Evolutionary conservation across 805 yeast species (phyloP).

Genomic region (Kurtzmaniella fragi): DNA sequence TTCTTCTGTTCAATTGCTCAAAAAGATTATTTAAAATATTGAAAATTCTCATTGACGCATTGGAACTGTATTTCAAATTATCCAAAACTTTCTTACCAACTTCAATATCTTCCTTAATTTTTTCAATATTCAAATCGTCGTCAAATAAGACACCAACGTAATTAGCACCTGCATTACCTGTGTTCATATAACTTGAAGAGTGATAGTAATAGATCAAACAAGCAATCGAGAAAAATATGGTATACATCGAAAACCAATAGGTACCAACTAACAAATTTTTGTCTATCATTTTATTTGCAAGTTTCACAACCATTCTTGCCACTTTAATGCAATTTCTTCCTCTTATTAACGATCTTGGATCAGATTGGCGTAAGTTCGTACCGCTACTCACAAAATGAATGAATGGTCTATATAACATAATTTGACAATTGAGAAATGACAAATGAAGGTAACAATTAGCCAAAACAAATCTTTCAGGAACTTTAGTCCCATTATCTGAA

Average conservation of each 20-base stretch:
- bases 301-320: slow-evolving; percentile 73
- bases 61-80: slow-evolving; percentile 63
- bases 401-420: slow-evolving; percentile 81
- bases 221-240: slow-evolving; percentile 84
- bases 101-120: slow-evolving; percentile 74
- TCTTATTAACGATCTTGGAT: slow-evolving; percentile 60
- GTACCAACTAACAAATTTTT: slow-evolving; percentile 72
- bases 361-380: slow-evolving; percentile 27
- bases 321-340: slow-evolving; percentile 82
- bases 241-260: slow-evolving; percentile 88
- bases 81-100: slow-evolving; percentile 72
- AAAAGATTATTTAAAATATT: slow-evolving; percentile 74
- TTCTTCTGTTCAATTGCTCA: slow-evolving; percentile 70
- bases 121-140: slow-evolving; percentile 45
- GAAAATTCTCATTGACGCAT: slow-evolving; percentile 77
- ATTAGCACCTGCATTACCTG: slow-evolving; percentile 20
- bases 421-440: slow-evolving; percentile 70
- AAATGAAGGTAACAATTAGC: slow-evolving; percentile 73
- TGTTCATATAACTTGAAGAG: slow-evolving; percentile 33
- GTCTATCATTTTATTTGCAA: slow-evolving; percentile 76
- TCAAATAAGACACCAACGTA: slow-evolving; percentile 43
- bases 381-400: slow-evolving; percentile 75
- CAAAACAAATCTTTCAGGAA: slow-evolving; percentile 55
- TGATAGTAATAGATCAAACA: slow-evolving; percentile 79
- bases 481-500: slow-evolving; percentile 9